These are phyloP conservation scores for Alnus glutinosa DNA, from an alignment of 306 rosid genomes.

Conservation along the genomic window DNA sequence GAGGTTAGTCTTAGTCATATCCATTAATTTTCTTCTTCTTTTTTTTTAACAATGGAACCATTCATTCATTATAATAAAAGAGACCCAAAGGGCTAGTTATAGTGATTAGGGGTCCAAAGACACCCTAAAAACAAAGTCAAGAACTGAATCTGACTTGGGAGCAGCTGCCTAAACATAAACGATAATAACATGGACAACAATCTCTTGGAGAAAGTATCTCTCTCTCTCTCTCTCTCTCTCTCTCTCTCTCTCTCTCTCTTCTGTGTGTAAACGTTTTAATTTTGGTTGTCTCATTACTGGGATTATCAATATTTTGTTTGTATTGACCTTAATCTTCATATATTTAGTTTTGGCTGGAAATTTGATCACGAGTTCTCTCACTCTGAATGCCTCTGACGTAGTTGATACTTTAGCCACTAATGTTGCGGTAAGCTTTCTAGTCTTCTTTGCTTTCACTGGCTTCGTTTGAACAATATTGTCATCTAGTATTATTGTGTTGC, in stretches of 20 bases:
- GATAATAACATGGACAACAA: no score
- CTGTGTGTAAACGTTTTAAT: not conserved
- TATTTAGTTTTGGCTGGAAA: slow-evolving; percentile 59
- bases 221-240: no score
- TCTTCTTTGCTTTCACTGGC: slow-evolving; percentile 5
- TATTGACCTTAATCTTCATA: slow-evolving; percentile 22
- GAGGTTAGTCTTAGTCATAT: no score
- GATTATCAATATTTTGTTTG: slow-evolving; percentile 19
- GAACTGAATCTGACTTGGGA: no score
- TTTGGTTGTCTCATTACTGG: not conserved
- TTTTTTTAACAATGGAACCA: no score
- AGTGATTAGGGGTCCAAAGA: no score
- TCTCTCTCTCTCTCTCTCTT: slow-evolving; percentile 15
- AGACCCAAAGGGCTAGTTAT: no score
- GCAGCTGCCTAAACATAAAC: no score
- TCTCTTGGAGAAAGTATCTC: slow-evolving; percentile 77
- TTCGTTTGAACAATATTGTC: not conserved
- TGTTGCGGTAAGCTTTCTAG: slow-evolving; percentile 55
- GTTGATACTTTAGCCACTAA: slow-evolving; percentile 47
- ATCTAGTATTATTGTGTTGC: slow-evolving; percentile 13
- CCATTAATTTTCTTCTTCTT: no score
- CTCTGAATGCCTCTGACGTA: slow-evolving; percentile 35
- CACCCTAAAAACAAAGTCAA: no score
- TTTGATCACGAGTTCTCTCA: slow-evolving; percentile 47
- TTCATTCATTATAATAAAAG: no score